Percentiles rank a stretch among this genome's conserved stretches.
Evolutionary conservation across 805 yeast species (phyloP).

Genomic region (Saturnispora bothae): DNA sequence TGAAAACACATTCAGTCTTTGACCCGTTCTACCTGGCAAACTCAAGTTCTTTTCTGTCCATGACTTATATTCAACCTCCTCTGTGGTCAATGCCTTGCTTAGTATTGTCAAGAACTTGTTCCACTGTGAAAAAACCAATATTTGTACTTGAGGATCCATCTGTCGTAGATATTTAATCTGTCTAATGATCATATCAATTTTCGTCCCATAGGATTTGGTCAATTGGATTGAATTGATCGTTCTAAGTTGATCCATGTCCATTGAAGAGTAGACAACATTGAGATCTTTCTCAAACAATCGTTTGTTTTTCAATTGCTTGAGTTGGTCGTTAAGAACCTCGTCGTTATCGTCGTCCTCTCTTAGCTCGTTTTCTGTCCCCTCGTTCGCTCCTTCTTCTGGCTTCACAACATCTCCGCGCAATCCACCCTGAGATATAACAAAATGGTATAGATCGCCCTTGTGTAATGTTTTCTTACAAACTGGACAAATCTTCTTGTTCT

Average conservation of each 20-base stretch:
- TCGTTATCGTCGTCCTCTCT: constrained; percentile 10
- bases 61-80: constrained; percentile 48
- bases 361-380: neutral
- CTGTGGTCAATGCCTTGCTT: constrained; percentile 51
- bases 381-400: constrained; percentile 3
- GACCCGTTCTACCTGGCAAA: constrained; percentile 9
- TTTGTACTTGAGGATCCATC: constrained; percentile 56
- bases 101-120: constrained; percentile 58
- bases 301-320: constrained; percentile 19
- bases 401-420: constrained; percentile 37
- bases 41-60: constrained; percentile 26
- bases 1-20: constrained; percentile 3
- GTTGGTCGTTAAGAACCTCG: constrained; percentile 10
- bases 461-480: constrained; percentile 55
- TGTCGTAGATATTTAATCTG: constrained; percentile 56
- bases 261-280: constrained; percentile 35
- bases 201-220: constrained; percentile 61
- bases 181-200: constrained; percentile 71
- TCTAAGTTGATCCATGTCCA: constrained; percentile 31
- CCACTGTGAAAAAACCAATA: constrained; percentile 88
- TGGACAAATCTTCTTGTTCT: constrained; percentile 55
- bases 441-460: constrained; percentile 50
- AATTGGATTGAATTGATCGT: constrained; percentile 37
- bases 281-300: constrained; percentile 23
- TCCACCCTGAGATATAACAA: constrained; percentile 48